Conservation (phyloP, 2,329 filamentous ascomycete genomes). For the Clonostachys rhizophaga region DNA sequence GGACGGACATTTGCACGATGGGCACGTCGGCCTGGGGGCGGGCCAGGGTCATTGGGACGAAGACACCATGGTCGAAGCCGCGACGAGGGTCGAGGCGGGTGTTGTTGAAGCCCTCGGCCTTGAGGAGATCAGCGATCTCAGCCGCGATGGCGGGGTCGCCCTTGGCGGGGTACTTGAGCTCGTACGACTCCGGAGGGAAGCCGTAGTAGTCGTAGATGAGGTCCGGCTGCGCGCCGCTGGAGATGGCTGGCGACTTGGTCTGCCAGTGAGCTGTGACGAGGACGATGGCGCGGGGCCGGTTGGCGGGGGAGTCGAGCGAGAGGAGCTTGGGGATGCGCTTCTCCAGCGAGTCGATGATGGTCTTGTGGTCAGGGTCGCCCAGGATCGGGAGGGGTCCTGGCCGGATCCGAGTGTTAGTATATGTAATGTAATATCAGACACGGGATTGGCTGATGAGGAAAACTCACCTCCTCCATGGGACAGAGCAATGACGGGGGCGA, state of each 20-base stretch:
- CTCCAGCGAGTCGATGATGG: constrained; percentile 45
- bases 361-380: constrained; percentile 45
- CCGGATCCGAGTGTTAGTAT: neutral
- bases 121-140: constrained; percentile 38
- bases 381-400: constrained; percentile 53
- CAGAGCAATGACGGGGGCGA: constrained; percentile 39
- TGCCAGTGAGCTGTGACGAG: constrained; percentile 57
- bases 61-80: constrained; percentile 58
- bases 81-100: constrained; percentile 27
- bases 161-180: constrained; percentile 49
- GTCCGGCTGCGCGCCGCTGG: constrained; percentile 36
- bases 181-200: constrained; percentile 51
- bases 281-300: constrained; percentile 45
- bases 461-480: constrained; percentile 41
- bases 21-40: constrained; percentile 46
- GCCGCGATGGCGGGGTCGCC: constrained; percentile 49
- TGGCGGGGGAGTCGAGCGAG: constrained; percentile 42
- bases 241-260: constrained; percentile 42
- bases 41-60: constrained; percentile 51
- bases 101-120: constrained; percentile 36
- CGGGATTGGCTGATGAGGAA: neutral
- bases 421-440: neutral
- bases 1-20: constrained; percentile 52
- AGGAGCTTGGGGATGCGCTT: constrained; percentile 50
- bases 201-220: constrained; percentile 56